A percentile compares a stretch with the other conserved stretches of the same genome.
phyloP scores from a whole-genome alignment of 1,284 basidiomycete genomes.

The Apiotrichum domesticum region DNA sequence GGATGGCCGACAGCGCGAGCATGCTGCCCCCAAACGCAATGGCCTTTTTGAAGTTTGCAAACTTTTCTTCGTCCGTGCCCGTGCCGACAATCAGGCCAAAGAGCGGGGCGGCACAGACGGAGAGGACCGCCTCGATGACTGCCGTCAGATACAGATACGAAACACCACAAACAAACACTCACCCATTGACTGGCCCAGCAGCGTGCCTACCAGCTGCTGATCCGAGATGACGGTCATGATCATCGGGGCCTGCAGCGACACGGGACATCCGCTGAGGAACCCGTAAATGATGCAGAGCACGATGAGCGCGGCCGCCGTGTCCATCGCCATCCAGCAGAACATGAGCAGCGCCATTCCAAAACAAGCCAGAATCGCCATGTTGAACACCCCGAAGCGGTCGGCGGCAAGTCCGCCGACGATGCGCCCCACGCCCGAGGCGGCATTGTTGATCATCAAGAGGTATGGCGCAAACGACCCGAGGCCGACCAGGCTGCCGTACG shows the following conservation, averaged over 20 bases:
- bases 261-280: slow-evolving; percentile 10
- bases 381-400: slow-evolving; percentile 10
- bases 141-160: too few species aligned
- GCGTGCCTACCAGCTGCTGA: not conserved
- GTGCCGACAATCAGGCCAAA: slow-evolving; percentile 3
- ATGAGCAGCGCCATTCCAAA: slow-evolving; percentile 9
- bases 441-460: slow-evolving; percentile 20
- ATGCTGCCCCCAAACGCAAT: slow-evolving; percentile 25
- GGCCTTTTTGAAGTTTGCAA: slow-evolving; percentile 21
- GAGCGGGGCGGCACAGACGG: not conserved
- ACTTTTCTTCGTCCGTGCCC: slow-evolving; percentile 11
- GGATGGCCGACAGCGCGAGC: slow-evolving; percentile 12
- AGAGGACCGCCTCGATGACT: not conserved
- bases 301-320: slow-evolving; percentile 6
- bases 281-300: slow-evolving; percentile 14
- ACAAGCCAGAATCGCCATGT: slow-evolving; percentile 8
- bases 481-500: slow-evolving; percentile 22
- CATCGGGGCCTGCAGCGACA: slow-evolving; percentile 12
- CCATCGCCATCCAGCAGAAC: slow-evolving; percentile 13
- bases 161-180: not conserved
- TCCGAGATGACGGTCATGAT: not conserved
- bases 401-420: slow-evolving; percentile 13
- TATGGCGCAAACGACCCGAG: slow-evolving; percentile 27
- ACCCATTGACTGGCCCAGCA: slow-evolving; percentile 1
- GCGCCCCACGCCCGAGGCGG: not conserved